Evolutionary conservation across 495 filamentous ascomycete species (phyloP).

Genomic region (Saxophila tyrrhenica): DNA sequence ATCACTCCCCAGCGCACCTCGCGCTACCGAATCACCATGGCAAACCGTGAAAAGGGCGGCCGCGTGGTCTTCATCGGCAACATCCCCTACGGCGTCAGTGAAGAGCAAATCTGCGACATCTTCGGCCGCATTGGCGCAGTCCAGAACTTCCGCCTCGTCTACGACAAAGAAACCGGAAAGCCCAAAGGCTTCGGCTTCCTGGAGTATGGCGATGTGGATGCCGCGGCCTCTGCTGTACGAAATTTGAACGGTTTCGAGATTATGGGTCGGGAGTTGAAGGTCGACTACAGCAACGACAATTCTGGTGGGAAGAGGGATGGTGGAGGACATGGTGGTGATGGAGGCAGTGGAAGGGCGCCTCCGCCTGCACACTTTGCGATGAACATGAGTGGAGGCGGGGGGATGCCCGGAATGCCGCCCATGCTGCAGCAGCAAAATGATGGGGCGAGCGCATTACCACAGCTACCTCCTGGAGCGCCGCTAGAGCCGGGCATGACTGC

Average conservation of each 20-base stretch:
- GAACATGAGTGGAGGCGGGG: conserved; percentile 4
- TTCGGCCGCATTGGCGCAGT: conserved; percentile 81
- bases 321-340: background rate
- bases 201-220: conserved; percentile 82
- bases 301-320: conserved; percentile 38
- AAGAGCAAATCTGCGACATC: conserved; percentile 87
- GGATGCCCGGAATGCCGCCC: background rate
- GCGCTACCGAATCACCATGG: too few relatives aligned
- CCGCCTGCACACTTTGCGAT: conserved; percentile 38
- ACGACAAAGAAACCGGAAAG: conserved; percentile 87
- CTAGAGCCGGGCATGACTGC: conserved; percentile 68
- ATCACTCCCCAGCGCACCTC: too few relatives aligned
- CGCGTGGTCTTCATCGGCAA: conserved; percentile 33
- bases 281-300: conserved; percentile 90
- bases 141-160: conserved; percentile 84
- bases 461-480: conserved; percentile 73
- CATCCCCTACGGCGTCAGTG: conserved; percentile 36
- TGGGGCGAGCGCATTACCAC: conserved; percentile 49
- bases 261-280: conserved; percentile 86
- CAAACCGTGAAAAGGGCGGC: conserved; percentile 16
- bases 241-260: conserved; percentile 95
- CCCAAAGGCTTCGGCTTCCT: conserved; percentile 96
- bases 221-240: conserved; percentile 84
- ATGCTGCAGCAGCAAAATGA: conserved; percentile 5
- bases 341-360: conserved; percentile 6